Base-by-base conservation (phyloP, 306 rosid genomes). In the Trifolium dubium region DNA sequence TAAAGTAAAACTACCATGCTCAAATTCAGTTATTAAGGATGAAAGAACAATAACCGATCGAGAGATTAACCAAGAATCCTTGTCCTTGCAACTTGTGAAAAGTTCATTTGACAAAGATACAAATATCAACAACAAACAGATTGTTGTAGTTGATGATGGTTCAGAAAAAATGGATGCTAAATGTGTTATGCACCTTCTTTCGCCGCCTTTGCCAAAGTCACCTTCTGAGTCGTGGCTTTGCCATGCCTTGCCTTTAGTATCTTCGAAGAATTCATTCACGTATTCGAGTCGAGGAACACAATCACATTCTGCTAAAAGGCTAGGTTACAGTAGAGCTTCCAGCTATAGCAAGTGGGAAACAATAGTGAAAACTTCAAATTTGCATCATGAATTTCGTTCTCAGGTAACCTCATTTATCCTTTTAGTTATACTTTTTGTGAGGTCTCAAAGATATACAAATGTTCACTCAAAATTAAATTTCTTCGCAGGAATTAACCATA, bases 221-320 rank as follows among this genome's bases (percentile, higher is more conserved):
- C 99, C 99, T 62, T 85, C 98, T 0, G 93, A 95, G 74, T 95
- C 99, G 13, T 95, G 98, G 99, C 98, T 95, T 49, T 86, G 92
- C 85, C 91, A 83, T 23, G 83, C 96, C 5, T 82, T 92, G 63
- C 89, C 98, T 72, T 87, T 91, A 66, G 68, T 87, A 76, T 80
- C 95, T 67, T 46, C 82, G 2, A 75, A 83, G 76, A 90, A 78
- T 39, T 61, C 86, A 17, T 73, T 74, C 10, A 71, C 72, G 8
- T 75, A 63, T 72, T 67, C 51, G 4, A 78, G 77, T 72, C 80
- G 58, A 60, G 79, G 77, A 63, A 61, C 39, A 68, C 74, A 55
- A n/a, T 64, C 65, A 6, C 64, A 53, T 49, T 49, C 74, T 62
- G 50, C 67, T 30, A 89, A 89, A 80, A 85, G 70, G 63, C 75